Conservation (phyloP, 257 asterid species). For the Solanum ahanhuiri region DNA sequence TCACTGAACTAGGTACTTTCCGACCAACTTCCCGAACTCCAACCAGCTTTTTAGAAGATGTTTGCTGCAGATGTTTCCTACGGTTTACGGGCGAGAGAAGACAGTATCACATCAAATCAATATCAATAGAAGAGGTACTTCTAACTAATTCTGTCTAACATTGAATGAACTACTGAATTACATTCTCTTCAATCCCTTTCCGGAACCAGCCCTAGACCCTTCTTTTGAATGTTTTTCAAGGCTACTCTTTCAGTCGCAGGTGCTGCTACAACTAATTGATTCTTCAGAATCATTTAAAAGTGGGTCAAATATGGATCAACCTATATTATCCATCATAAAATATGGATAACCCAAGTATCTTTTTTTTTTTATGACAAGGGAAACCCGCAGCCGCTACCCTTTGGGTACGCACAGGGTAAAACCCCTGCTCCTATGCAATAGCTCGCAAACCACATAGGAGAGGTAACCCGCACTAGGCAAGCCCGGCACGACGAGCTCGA, state of each 20-base stretch:
- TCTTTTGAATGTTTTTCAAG: neutral
- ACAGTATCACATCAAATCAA: neutral
- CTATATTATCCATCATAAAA: neutral
- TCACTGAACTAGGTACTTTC: neutral
- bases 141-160: neutral
- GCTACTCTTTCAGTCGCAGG: neutral
- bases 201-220: neutral
- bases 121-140: neutral
- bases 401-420: too few species aligned
- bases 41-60: neutral
- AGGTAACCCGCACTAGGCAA: too few species aligned
- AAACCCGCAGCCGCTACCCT: too few species aligned
- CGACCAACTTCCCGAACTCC: neutral
- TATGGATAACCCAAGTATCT: neutral
- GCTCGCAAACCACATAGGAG: too few species aligned
- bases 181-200: neutral
- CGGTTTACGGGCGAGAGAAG: neutral
- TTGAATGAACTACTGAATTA: neutral
- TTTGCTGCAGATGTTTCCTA: neutral
- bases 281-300: neutral
- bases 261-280: neutral
- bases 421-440: too few species aligned
- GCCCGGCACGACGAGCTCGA: too few species aligned
- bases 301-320: neutral
- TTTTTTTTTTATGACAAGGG: too few species aligned